phyloP scores from a whole-genome alignment of 225 moss, liverwort and hornwort species.

The Bryum argenteum region DNA sequence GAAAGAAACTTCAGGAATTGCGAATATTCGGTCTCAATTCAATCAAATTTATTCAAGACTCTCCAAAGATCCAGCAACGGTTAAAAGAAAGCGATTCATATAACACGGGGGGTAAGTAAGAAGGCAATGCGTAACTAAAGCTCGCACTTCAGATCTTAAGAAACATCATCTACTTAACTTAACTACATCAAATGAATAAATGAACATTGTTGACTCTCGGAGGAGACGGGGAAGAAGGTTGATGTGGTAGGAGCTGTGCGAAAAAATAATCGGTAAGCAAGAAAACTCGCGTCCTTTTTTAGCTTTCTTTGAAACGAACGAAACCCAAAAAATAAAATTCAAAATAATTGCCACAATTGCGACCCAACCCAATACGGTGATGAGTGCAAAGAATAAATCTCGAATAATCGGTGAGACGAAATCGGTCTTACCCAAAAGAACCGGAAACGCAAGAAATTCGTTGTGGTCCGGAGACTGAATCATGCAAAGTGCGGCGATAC shows the following conservation, averaged over 20 bases:
- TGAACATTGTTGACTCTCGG: neutral
- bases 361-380: slow-evolving; percentile 19
- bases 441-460: slow-evolving; percentile 31
- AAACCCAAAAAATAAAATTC: neutral
- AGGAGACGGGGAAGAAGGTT: slow-evolving; percentile 30
- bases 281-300: slow-evolving; percentile 6
- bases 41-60: slow-evolving; percentile 19
- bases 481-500: slow-evolving; percentile 19
- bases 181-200: neutral
- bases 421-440: slow-evolving; percentile 35
- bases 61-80: slow-evolving; percentile 27
- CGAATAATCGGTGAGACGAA: slow-evolving; percentile 9
- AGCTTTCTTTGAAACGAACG: slow-evolving; percentile 9
- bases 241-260: too few relatives aligned
- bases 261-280: slow-evolving; percentile 17
- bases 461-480: slow-evolving; percentile 12
- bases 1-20: slow-evolving; percentile 20
- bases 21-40: neutral
- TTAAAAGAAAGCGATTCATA: neutral
- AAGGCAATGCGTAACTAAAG: slow-evolving; percentile 35
- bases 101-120: slow-evolving; percentile 11
- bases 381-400: neutral
- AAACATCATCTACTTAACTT: neutral
- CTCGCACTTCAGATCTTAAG: slow-evolving; percentile 41
- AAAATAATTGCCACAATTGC: slow-evolving; percentile 35